These are phyloP conservation scores for Geotrichum phurueaensis DNA, from an alignment of 1,139 yeast genomes.

Conservation along the genomic window DNA sequence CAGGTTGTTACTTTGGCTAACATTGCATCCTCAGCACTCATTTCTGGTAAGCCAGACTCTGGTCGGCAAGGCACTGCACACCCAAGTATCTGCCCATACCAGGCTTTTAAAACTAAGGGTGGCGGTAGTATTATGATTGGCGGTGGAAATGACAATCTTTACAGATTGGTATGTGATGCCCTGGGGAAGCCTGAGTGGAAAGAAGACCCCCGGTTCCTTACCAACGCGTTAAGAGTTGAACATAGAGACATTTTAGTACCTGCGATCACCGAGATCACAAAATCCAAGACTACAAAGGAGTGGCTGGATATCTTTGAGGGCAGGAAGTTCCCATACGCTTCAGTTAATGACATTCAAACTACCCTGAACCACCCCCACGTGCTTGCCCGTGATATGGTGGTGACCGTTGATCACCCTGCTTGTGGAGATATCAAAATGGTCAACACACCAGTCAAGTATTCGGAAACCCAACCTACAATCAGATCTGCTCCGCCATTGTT, in stretches of 20 bases:
- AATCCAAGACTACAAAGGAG: constrained; percentile 32
- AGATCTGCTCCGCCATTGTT: constrained; percentile 38
- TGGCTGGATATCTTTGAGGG: constrained; percentile 35
- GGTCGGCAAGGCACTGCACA: constrained; percentile 42
- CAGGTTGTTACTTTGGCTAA: constrained; percentile 40
- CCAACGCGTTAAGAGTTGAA: constrained; percentile 38
- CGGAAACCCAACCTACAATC: constrained; percentile 36
- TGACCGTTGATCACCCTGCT: constrained; percentile 34
- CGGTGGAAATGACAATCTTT: constrained; percentile 41
- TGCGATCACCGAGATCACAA: constrained; percentile 31
- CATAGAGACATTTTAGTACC: constrained; percentile 36
- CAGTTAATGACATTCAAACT: constrained; percentile 38
- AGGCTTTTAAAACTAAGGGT: constrained; percentile 37
- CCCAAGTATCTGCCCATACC: constrained; percentile 42
- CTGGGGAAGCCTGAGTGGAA: constrained; percentile 38
- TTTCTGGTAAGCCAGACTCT: constrained; percentile 38
- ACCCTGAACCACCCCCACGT: constrained; percentile 38
- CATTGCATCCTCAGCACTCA: constrained; percentile 38
- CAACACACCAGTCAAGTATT: constrained; percentile 38
- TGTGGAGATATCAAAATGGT: constrained; percentile 38
- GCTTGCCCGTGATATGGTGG: constrained; percentile 38
- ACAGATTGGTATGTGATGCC: constrained; percentile 34
- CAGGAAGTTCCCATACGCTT: constrained; percentile 39
- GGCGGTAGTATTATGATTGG: constrained; percentile 40
- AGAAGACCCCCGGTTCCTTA: constrained; percentile 31